These are phyloP conservation scores for Podila epicladia DNA, from an alignment of 192 early-diverging fungal species.

Conservation along the genomic window DNA sequence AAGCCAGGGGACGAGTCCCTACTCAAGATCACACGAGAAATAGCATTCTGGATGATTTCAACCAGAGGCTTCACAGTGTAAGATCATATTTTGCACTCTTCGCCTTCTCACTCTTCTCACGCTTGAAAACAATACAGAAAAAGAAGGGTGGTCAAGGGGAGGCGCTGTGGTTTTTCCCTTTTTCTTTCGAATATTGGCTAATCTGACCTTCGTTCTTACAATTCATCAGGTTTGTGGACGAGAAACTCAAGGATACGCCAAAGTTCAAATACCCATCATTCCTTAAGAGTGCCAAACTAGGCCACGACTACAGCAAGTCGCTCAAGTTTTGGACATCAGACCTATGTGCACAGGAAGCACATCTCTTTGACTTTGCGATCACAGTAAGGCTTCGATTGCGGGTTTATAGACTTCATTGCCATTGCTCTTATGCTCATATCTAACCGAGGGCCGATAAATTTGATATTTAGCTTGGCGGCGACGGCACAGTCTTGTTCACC, in stretches of 20 bases:
- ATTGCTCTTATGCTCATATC: too few species aligned
- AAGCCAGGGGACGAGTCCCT: constrained; percentile 77
- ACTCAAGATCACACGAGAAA: constrained; percentile 72
- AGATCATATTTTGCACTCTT: constrained; percentile 2
- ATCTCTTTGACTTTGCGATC: constrained; percentile 88
- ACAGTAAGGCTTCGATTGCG: constrained; percentile 62
- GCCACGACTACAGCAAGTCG: constrained; percentile 51
- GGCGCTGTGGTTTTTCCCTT: too few species aligned
- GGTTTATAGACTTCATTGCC: not conserved
- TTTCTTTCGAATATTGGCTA: too few species aligned
- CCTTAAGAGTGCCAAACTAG: constrained; percentile 50
- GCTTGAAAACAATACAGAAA: too few species aligned
- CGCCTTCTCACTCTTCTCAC: not conserved
- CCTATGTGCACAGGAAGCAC: constrained; percentile 70
- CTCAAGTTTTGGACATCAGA: constrained; percentile 81
- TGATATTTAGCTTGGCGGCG: constrained; percentile 79
- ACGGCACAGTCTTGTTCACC: constrained; percentile 95
- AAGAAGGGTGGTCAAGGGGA: too few species aligned
- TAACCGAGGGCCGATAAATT: too few species aligned
- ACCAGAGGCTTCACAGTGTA: constrained; percentile 64
- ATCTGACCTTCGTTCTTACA: too few species aligned
- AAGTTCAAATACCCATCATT: constrained; percentile 66
- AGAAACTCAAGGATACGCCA: constrained; percentile 63
- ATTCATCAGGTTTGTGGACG: constrained; percentile 67
- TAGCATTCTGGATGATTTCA: constrained; percentile 72